Evolutionary conservation across 2,329 filamentous ascomycete genomes (phyloP).

Genomic region (Cyphellophora europaea): DNA sequence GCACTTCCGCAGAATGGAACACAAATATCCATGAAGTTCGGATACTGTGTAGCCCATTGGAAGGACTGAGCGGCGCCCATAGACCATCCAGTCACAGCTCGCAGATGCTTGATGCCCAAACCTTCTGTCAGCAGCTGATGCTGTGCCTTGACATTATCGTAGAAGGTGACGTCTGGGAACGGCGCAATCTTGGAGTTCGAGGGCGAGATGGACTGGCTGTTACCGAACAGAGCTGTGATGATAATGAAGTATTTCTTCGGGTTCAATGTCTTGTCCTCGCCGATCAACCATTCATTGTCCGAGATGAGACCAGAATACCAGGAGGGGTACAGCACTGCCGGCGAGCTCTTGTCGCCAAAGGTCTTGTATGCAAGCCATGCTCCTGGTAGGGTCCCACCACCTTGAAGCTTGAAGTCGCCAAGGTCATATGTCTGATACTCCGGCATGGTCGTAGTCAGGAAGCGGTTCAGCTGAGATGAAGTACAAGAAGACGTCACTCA

Average conservation of each 20-base stretch:
- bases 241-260: slow-evolving; percentile 60
- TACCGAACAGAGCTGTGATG: slow-evolving; percentile 59
- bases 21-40: slow-evolving; percentile 55
- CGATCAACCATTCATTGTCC: slow-evolving; percentile 68
- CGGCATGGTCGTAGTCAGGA: no score
- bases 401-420: slow-evolving; percentile 59
- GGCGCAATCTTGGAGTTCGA: slow-evolving; percentile 50
- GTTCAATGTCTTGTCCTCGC: slow-evolving; percentile 53
- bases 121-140: slow-evolving; percentile 56
- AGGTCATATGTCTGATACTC: slow-evolving; percentile 49
- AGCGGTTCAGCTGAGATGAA: no score
- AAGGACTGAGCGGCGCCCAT: slow-evolving; percentile 62
- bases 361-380: slow-evolving; percentile 71
- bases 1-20: slow-evolving; percentile 60
- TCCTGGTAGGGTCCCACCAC: slow-evolving; percentile 50
- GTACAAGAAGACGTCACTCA: no score
- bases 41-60: slow-evolving; percentile 55
- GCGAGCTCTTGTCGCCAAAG: slow-evolving; percentile 52
- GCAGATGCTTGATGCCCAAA: slow-evolving; percentile 50
- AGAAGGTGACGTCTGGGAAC: slow-evolving; percentile 55
- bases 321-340: slow-evolving; percentile 65
- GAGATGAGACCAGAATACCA: slow-evolving; percentile 64
- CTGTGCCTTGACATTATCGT: slow-evolving; percentile 62
- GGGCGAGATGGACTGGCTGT: slow-evolving; percentile 58
- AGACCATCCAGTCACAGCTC: slow-evolving; percentile 58